These are phyloP conservation scores for Ilyonectria mors-panacis DNA, from an alignment of 2,329 filamentous ascomycete genomes.

Conservation along the genomic window DNA sequence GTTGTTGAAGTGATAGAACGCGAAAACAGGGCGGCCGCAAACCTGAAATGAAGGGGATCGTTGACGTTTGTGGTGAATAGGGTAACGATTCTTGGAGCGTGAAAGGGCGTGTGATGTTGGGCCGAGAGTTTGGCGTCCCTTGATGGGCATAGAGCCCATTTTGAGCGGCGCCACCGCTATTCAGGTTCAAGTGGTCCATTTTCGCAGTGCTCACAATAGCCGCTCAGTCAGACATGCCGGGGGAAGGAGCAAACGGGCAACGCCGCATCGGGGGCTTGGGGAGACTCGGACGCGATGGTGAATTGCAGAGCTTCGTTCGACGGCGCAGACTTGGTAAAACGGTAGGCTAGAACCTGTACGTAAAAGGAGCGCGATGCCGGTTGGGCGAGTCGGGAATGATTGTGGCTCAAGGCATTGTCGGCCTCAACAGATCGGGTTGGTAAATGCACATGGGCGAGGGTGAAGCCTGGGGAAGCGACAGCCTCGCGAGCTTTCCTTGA, in stretches of 20 bases:
- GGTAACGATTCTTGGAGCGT: slow-evolving; percentile 82
- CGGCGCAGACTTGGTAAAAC: slow-evolving; percentile 22
- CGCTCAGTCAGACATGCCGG: slow-evolving; percentile 50
- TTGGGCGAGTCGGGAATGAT: slow-evolving; percentile 30
- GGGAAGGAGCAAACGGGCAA: slow-evolving; percentile 46
- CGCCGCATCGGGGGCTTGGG: slow-evolving; percentile 46
- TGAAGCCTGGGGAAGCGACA: slow-evolving; percentile 43
- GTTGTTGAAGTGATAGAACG: neutral
- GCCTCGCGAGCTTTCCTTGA: slow-evolving; percentile 46
- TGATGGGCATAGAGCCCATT: slow-evolving; percentile 53
- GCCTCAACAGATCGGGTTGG: slow-evolving; percentile 21
- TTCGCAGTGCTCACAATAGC: slow-evolving; percentile 47
- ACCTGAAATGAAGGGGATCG: slow-evolving; percentile 85
- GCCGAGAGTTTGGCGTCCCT: slow-evolving; percentile 42
- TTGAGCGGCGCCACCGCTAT: slow-evolving; percentile 49
- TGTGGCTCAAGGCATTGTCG: slow-evolving; percentile 44
- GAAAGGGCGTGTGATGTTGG: slow-evolving; percentile 63
- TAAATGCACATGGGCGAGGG: slow-evolving; percentile 37
- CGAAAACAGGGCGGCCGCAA: slow-evolving; percentile 44
- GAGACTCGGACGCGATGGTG: slow-evolving; percentile 20
- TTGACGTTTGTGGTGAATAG: slow-evolving; percentile 86
- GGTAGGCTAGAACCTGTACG: slow-evolving; percentile 2
- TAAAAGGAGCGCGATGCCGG: slow-evolving; percentile 10
- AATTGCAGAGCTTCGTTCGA: slow-evolving; percentile 28
- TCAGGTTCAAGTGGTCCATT: slow-evolving; percentile 51